These are phyloP conservation scores for Cokeromyces recurvatus DNA, from an alignment of 371 early-diverging fungal species.

Conservation along the genomic window DNA sequence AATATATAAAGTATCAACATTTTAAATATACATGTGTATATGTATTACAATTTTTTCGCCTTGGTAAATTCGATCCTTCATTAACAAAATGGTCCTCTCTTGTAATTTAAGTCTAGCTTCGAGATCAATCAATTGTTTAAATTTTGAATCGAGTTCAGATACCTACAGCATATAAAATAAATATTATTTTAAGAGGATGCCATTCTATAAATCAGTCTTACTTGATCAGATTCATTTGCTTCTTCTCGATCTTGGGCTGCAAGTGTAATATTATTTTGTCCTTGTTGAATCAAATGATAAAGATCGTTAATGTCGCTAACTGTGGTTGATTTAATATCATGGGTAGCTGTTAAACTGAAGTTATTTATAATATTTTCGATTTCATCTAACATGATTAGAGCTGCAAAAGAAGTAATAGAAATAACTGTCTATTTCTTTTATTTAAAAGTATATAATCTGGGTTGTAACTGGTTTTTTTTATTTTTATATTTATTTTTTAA, in stretches of 20 bases:
- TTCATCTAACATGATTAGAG: too few relatives aligned
- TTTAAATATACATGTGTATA: background rate
- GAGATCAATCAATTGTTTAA: slow-evolving; percentile 9
- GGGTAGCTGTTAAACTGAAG: background rate
- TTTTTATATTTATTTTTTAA: too few relatives aligned
- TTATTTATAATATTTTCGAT: slow-evolving; percentile 1
- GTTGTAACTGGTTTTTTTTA: too few relatives aligned
- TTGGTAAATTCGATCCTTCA: background rate
- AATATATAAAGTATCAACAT: background rate
- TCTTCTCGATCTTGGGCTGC: slow-evolving; percentile 11
- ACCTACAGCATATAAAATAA: background rate
- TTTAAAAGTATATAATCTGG: too few relatives aligned
- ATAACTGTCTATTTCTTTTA: too few relatives aligned
- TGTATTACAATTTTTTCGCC: slow-evolving; percentile 12
- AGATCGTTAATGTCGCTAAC: background rate
- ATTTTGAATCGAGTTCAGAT: background rate
- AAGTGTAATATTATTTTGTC: background rate
- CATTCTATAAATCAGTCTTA: too few relatives aligned
- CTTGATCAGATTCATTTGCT: slow-evolving; percentile 1
- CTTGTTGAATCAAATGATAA: slow-evolving; percentile 1
- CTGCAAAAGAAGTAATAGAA: too few relatives aligned
- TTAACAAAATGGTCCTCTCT: background rate
- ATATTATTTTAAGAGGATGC: too few relatives aligned
- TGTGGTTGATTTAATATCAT: background rate
- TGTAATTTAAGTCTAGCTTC: slow-evolving; percentile 2